These are phyloP conservation scores for Pichia nanzhaoensis DNA, from an alignment of 805 yeast species.

Conservation along the genomic window DNA sequence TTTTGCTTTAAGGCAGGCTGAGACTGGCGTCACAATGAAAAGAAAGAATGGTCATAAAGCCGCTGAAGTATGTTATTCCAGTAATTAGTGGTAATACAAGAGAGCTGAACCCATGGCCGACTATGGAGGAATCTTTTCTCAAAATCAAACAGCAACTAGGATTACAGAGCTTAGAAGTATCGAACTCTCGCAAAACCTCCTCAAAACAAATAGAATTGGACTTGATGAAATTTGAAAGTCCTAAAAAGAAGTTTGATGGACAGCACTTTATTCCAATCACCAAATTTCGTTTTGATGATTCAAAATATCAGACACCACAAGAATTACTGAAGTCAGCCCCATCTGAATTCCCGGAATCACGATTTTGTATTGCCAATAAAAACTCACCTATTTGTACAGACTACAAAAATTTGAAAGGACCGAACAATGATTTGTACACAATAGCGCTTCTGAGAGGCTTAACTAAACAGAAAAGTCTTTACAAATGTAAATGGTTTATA, in stretches of 20 bases:
- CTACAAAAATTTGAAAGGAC: constrained; percentile 19
- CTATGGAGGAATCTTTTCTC: background rate
- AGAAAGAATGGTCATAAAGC: too few relatives aligned
- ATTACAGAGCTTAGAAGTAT: background rate
- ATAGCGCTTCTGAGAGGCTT: constrained; percentile 11
- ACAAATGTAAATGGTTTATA: constrained; percentile 20
- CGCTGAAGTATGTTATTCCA: background rate
- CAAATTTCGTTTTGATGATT: constrained; percentile 6
- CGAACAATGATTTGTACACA: constrained; percentile 17
- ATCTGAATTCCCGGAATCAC: constrained; percentile 14
- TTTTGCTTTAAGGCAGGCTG: too few relatives aligned
- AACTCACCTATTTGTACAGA: constrained; percentile 13
- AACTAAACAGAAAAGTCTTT: constrained; percentile 9
- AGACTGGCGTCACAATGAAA: too few relatives aligned
- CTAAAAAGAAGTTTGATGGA: background rate
- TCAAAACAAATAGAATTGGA: background rate
- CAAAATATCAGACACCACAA: constrained; percentile 3
- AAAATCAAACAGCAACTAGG: background rate
- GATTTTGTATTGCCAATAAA: constrained; percentile 10
- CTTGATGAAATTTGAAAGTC: background rate
- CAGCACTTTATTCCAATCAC: background rate
- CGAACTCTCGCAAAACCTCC: background rate
- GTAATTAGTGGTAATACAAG: background rate
- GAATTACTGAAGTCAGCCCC: constrained; percentile 15
- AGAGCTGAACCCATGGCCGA: background rate